These are phyloP conservation scores for Podospora bellae-mahoneyi DNA, from an alignment of 495 filamentous ascomycete species.

Conservation along the genomic window DNA sequence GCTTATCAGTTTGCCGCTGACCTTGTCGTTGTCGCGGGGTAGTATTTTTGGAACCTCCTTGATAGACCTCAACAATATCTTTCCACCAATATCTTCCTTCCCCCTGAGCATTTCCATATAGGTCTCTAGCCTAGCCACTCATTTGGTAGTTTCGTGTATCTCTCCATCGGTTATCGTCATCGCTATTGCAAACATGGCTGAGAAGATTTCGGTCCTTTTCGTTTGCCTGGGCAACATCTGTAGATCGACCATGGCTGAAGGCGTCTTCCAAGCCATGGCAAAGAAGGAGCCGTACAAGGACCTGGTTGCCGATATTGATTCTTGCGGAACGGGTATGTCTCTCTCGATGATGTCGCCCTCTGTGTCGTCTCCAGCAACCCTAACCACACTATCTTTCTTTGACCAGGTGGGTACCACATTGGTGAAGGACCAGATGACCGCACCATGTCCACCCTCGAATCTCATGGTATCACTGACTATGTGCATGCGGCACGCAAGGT, in stretches of 20 bases:
- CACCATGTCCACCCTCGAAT: constrained; percentile 75
- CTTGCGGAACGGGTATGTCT: constrained; percentile 65
- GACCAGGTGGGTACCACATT: constrained; percentile 66
- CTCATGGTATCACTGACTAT: constrained; percentile 72
- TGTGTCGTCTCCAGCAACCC: background rate
- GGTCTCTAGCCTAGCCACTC: background rate
- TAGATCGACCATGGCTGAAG: constrained; percentile 92
- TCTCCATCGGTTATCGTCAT: background rate
- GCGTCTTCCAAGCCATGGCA: constrained; percentile 75
- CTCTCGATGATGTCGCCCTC: background rate
- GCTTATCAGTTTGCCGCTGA: background rate
- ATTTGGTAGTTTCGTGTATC: constrained; percentile 6
- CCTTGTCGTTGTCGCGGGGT: background rate
- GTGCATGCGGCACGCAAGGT: constrained; percentile 75
- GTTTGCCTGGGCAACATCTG: constrained; percentile 98
- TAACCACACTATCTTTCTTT: constrained; percentile 5
- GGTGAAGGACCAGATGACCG: constrained; percentile 72
- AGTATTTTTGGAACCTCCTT: background rate
- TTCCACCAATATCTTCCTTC: too few species aligned
- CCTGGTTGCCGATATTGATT: constrained; percentile 71
- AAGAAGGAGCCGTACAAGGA: constrained; percentile 50
- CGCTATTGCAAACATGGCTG: constrained; percentile 21
- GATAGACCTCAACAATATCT: too few species aligned
- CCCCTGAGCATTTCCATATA: background rate
- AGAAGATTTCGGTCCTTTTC: constrained; percentile 75